Evolutionary conservation across 768 basidiomycete species (phyloP).

Genomic region (Pulveroboletus sp.): DNA sequence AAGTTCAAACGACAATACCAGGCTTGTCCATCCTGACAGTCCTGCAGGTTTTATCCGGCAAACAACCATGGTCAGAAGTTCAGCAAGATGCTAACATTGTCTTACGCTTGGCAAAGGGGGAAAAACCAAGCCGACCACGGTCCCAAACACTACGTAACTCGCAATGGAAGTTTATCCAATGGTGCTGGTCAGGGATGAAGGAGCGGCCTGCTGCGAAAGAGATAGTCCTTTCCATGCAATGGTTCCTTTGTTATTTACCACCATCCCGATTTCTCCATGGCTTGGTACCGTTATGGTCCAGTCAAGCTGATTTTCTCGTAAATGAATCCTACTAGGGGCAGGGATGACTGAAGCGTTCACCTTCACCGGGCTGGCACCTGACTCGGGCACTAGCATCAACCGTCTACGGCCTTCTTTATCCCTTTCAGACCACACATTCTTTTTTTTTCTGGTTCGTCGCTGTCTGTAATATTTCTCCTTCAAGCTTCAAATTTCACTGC

Average conservation of each 20-base stretch:
- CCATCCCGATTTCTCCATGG: not conserved
- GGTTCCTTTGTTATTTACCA: not conserved
- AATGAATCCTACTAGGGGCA: too few species aligned
- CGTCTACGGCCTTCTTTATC: too few species aligned
- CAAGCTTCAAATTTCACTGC: too few species aligned
- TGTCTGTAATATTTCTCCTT: too few species aligned
- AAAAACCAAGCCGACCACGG: slow-evolving; percentile 2
- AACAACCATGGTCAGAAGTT: slow-evolving; percentile 12
- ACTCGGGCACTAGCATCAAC: too few species aligned
- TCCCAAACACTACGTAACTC: slow-evolving; percentile 1
- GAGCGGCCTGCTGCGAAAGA: not conserved
- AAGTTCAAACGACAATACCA: slow-evolving; percentile 3
- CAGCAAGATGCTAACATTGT: not conserved
- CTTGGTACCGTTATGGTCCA: not conserved
- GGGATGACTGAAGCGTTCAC: too few species aligned
- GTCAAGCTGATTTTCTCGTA: too few species aligned
- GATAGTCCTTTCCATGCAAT: not conserved
- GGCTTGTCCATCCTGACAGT: not conserved
- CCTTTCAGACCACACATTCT: too few species aligned
- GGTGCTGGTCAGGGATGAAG: slow-evolving; percentile 2
- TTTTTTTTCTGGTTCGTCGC: too few species aligned
- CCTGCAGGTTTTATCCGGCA: slow-evolving; percentile 24
- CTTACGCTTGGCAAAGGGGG: slow-evolving; percentile 4
- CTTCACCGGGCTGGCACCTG: too few species aligned
- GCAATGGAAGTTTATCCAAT: slow-evolving; percentile 8